Conservation (phyloP, 495 filamentous ascomycete species). For the Cetradonia linearis region DNA sequence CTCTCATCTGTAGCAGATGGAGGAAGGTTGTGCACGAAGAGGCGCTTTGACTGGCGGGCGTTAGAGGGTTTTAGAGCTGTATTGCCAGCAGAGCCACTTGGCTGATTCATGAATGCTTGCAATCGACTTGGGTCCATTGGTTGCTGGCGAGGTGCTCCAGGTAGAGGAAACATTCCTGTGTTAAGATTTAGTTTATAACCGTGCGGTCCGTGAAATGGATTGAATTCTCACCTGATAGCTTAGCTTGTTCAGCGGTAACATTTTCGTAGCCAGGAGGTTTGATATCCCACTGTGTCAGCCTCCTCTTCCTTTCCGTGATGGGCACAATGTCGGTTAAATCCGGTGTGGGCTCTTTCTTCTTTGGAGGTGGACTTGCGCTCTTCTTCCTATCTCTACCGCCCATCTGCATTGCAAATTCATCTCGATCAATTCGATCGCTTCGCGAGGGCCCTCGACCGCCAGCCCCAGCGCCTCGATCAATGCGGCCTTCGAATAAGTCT, state of each 20-base stretch:
- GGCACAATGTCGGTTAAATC: slow-evolving; percentile 79
- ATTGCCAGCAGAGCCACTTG: slow-evolving; percentile 60
- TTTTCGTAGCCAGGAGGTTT: slow-evolving; percentile 98
- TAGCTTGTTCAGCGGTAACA: slow-evolving; percentile 96
- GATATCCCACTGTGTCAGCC: slow-evolving; percentile 98
- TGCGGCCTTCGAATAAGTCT: slow-evolving; percentile 55
- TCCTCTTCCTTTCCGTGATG: slow-evolving; percentile 71
- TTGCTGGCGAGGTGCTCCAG: slow-evolving; percentile 88
- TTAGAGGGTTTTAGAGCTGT: slow-evolving; percentile 82
- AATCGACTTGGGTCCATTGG: slow-evolving; percentile 93
- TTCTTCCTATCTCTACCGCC: slow-evolving; percentile 57
- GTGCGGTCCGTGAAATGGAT: neutral
- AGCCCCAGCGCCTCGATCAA: slow-evolving; percentile 49
- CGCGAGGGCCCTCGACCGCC: slow-evolving; percentile 33
- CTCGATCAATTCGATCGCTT: slow-evolving; percentile 34
- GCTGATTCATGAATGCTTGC: slow-evolving; percentile 90
- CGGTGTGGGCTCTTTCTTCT: slow-evolving; percentile 89
- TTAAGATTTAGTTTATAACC: slow-evolving; percentile 9
- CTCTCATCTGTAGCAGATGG: slow-evolving; percentile 55
- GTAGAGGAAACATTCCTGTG: slow-evolving; percentile 91
- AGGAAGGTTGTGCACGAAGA: slow-evolving; percentile 79
- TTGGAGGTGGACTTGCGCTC: slow-evolving; percentile 68
- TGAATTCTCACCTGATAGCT: slow-evolving; percentile 68
- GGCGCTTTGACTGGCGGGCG: slow-evolving; percentile 82
- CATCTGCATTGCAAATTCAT: slow-evolving; percentile 39